Conservation (phyloP, 2,329 filamentous ascomycete genomes). For the Neoarthrinium moseri region DNA sequence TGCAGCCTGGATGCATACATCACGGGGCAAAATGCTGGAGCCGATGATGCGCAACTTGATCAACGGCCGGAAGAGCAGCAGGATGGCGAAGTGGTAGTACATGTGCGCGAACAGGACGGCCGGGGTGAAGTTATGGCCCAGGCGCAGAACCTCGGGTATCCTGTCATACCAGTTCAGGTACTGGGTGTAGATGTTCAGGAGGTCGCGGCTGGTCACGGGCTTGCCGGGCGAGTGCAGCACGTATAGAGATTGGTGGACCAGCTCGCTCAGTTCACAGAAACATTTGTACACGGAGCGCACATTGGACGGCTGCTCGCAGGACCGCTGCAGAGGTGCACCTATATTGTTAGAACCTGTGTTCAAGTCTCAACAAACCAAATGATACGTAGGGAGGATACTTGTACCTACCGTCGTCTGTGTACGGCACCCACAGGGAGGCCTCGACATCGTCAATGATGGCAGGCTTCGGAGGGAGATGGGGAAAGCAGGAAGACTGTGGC, state of each 20-base stretch:
- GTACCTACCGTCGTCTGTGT: constrained; percentile 54
- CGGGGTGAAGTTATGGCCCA: constrained; percentile 70
- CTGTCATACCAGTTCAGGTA: constrained; percentile 71
- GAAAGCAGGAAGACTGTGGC: constrained; percentile 58
- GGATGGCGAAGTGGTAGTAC: constrained; percentile 69
- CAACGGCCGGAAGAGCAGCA: constrained; percentile 72
- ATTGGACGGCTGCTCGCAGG: constrained; percentile 63
- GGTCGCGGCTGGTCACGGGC: constrained; percentile 60
- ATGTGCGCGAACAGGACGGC: constrained; percentile 73
- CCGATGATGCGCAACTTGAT: constrained; percentile 64
- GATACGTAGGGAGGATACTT: not conserved
- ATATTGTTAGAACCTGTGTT: constrained; percentile 13
- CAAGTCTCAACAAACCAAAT: constrained; percentile 4
- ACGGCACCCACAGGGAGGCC: constrained; percentile 58
- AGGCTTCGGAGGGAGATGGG: constrained; percentile 57
- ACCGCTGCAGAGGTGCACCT: constrained; percentile 53
- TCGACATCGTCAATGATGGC: constrained; percentile 60
- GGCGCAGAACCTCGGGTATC: constrained; percentile 61
- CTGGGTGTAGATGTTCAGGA: constrained; percentile 64
- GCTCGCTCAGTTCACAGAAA: constrained; percentile 70
- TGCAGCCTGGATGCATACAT: constrained; percentile 63
- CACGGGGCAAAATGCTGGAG: constrained; percentile 61
- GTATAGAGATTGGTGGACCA: constrained; percentile 70
- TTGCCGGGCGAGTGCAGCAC: constrained; percentile 70
- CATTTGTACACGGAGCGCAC: constrained; percentile 67